Percentiles rank a stretch among this genome's conserved stretches.
Conservation (phyloP, 495 filamentous ascomycete genomes). For the Cercophora samala region DNA sequence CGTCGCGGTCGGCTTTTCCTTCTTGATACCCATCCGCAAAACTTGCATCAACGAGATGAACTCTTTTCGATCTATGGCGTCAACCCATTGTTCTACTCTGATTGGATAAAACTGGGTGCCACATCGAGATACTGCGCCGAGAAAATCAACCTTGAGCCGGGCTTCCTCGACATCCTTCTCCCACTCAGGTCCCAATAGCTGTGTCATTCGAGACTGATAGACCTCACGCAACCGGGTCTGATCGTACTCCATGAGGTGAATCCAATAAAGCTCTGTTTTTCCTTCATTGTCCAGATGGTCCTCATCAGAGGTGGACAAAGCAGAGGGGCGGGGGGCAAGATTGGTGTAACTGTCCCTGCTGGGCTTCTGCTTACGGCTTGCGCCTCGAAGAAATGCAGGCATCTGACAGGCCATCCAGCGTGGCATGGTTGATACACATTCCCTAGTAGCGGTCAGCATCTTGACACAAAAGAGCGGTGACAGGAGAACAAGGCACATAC, state of each 20-base stretch:
- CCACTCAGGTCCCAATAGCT: conserved; percentile 22
- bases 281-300: conserved; percentile 34
- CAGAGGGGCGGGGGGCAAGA: conserved; percentile 23
- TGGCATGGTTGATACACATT: conserved; percentile 49
- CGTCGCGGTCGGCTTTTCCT: conserved; percentile 15
- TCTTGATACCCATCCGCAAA: conserved; percentile 27
- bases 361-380: conserved; percentile 30
- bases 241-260: conserved; percentile 40
- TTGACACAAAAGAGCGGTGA: background rate
- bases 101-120: conserved; percentile 27
- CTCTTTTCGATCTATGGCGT: conserved; percentile 27
- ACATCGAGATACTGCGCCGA: conserved; percentile 24
- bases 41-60: conserved; percentile 29
- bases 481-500: background rate
- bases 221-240: conserved; percentile 35
- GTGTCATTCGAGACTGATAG: conserved; percentile 25
- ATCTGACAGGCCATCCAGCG: conserved; percentile 45
- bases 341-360: conserved; percentile 33
- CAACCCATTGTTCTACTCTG: conserved; percentile 33
- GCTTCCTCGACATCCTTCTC: conserved; percentile 24
- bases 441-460: conserved; percentile 41
- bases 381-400: conserved; percentile 43
- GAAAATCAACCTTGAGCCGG: conserved; percentile 29
- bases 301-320: conserved; percentile 8
- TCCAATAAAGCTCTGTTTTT: conserved; percentile 37